These are phyloP conservation scores for Trypanosoma platydactyli DNA, from an alignment of 208 protist genomes.

Conservation along the genomic window DNA sequence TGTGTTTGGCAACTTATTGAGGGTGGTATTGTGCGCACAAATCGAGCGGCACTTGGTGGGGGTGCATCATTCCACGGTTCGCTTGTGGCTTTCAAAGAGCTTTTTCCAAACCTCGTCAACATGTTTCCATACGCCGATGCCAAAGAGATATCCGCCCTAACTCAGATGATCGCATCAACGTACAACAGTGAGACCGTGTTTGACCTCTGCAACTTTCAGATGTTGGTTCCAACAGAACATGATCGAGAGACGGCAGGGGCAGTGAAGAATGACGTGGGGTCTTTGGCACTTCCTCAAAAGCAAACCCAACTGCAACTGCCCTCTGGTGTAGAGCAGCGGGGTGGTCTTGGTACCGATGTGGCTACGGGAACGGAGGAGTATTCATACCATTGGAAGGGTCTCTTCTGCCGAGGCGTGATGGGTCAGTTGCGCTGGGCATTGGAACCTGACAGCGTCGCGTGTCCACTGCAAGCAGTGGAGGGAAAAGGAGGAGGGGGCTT, in stretches of 20 bases:
- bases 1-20: constrained; percentile 30
- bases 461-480: constrained; percentile 17
- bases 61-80: constrained; percentile 38
- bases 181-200: constrained; percentile 65
- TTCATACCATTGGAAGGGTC: constrained; percentile 31
- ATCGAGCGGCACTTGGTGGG: constrained; percentile 25
- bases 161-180: constrained; percentile 45
- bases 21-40: constrained; percentile 42
- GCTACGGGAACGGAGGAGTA: constrained; percentile 9
- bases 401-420: constrained; percentile 52
- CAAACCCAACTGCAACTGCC: constrained; percentile 6
- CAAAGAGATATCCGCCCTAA: constrained; percentile 58
- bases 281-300: neutral
- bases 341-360: neutral
- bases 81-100: constrained; percentile 59
- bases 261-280: neutral
- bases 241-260: neutral
- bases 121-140: constrained; percentile 72
- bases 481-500: neutral
- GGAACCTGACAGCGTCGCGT: constrained; percentile 37
- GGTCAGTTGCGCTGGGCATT: constrained; percentile 74
- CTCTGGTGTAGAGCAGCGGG: constrained; percentile 9
- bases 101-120: constrained; percentile 47
- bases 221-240: constrained; percentile 22
- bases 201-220: constrained; percentile 47